phyloP scores from a whole-genome alignment of 306 rosid species.

The Dicorynia guianensis region DNA sequence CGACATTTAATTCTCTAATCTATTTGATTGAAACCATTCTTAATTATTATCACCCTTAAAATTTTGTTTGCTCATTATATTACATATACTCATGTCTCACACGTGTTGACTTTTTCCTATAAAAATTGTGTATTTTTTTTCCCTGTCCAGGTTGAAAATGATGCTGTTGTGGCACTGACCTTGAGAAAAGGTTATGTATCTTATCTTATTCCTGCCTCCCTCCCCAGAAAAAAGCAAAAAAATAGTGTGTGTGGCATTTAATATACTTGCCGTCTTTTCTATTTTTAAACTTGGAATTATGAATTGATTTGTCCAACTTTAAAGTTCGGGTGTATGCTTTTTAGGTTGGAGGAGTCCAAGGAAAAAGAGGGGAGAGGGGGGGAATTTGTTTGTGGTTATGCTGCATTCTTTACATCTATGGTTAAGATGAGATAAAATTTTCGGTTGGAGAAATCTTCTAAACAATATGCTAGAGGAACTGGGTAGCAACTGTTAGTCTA shows the following conservation, averaged over 20 bases:
- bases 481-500: background rate
- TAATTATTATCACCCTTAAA: background rate
- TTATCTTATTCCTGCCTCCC: slow-evolving; percentile 12
- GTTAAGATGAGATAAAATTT: background rate
- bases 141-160: slow-evolving; percentile 81
- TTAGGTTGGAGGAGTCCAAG: background rate
- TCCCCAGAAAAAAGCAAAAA: background rate
- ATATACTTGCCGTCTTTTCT: background rate
- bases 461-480: background rate
- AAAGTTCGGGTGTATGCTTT: background rate
- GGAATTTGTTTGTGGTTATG: background rate
- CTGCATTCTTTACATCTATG: background rate
- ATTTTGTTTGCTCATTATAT: background rate
- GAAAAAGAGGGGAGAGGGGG: background rate
- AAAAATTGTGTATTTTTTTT: background rate
- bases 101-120: slow-evolving; percentile 9
- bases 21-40: background rate
- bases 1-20: background rate
- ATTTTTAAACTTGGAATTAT: background rate
- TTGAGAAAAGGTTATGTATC: slow-evolving; percentile 71
- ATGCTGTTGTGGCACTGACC: slow-evolving; percentile 84
- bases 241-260: background rate
- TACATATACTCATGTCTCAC: background rate
- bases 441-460: background rate
- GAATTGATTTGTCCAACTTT: background rate